Base-by-base conservation (phyloP, 1,284 basidiomycete species). In the Porogramme epimiltina region DNA sequence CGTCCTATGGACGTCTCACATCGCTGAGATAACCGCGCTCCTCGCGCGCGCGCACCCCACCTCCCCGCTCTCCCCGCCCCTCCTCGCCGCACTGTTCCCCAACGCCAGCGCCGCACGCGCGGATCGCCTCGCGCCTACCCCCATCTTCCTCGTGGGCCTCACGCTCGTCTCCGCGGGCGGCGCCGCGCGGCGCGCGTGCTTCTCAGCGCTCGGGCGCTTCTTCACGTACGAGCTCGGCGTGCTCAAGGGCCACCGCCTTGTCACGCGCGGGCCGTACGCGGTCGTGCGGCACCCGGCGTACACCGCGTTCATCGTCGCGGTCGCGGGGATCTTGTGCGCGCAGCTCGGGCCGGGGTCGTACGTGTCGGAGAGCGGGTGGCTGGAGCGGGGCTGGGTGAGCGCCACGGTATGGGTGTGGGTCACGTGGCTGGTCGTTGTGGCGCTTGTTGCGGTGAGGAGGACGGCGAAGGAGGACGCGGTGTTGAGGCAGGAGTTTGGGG, bases 261-360 rank as follows among this genome's bases (percentile, higher is more conserved):
- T 61, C 19, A 61, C 59, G 3, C 26, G 42, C 20, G 59, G 59
- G 4, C 59, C 59, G n/a, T 61, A 61, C 52, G 16, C 59, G 5
- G 16, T 49, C 41, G 56, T 61, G 18, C 56, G 59, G 25, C 59
- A 61, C 38, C 59, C 59, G 13, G 22, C 51, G n/a, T 61, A 61
- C 36, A 47, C 52, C 22, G 50, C 26, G 26, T 22, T 46, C 10
- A 18, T 55, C 13, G 20, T 42, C 2, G 38, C 31, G 15, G n/a
- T 42, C 11, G n/a, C 22, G 4, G 47, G 47, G 20, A 18, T 54
- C 26, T 23, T 45, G 25, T 2, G 38, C 16, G 39, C 39, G 15
- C 43, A 49, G 33, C 36, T 52, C 34, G 11, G 34, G 13, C 54
- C 54, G 2, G 49, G 54, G 3, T 43, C 43, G 36, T 43, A 50